A percentile compares a stretch with the other conserved stretches of the same genome.
phyloP scores from a whole-genome alignment of 2,329 filamentous ascomycete species.

The Exophiala sp. region DNA sequence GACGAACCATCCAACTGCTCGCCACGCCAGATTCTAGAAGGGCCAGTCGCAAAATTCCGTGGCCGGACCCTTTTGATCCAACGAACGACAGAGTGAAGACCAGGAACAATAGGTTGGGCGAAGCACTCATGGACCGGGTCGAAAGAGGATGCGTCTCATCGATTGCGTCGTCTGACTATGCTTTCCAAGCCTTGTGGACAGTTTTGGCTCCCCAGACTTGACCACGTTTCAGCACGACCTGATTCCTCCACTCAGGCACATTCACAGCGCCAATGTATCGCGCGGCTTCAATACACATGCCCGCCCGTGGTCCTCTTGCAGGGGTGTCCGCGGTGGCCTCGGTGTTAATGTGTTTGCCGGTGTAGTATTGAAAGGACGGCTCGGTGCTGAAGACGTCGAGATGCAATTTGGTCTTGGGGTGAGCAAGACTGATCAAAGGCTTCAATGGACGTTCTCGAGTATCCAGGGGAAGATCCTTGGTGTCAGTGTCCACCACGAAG shows the following conservation, averaged over 20 bases:
- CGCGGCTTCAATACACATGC: slow-evolving; percentile 89
- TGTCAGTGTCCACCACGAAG: slow-evolving; percentile 71
- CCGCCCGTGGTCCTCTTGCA: slow-evolving; percentile 64
- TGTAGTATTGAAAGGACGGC: slow-evolving; percentile 96
- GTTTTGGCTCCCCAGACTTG: slow-evolving; percentile 76
- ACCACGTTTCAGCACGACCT: slow-evolving; percentile 79
- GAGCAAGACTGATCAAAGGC: slow-evolving; percentile 67
- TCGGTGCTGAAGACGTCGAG: slow-evolving; percentile 88
- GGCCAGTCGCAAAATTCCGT: not conserved
- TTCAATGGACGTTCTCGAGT: slow-evolving; percentile 62
- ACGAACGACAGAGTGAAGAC: not conserved
- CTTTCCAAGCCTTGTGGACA: slow-evolving; percentile 80
- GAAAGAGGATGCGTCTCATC: not conserved
- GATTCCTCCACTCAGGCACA: slow-evolving; percentile 71
- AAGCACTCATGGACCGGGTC: not conserved
- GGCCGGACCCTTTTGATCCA: not conserved
- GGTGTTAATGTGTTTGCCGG: slow-evolving; percentile 78
- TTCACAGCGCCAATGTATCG: slow-evolving; percentile 88
- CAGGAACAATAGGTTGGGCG: not conserved
- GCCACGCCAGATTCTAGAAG: slow-evolving; percentile 13
- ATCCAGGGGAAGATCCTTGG: slow-evolving; percentile 60
- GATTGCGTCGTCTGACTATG: not conserved
- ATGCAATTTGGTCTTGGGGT: slow-evolving; percentile 71
- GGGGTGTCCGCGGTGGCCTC: slow-evolving; percentile 59
- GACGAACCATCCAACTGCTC: slow-evolving; percentile 8